Conservation (phyloP, 192 early-diverging fungal species). For the Mortierella hygrophila region DNA sequence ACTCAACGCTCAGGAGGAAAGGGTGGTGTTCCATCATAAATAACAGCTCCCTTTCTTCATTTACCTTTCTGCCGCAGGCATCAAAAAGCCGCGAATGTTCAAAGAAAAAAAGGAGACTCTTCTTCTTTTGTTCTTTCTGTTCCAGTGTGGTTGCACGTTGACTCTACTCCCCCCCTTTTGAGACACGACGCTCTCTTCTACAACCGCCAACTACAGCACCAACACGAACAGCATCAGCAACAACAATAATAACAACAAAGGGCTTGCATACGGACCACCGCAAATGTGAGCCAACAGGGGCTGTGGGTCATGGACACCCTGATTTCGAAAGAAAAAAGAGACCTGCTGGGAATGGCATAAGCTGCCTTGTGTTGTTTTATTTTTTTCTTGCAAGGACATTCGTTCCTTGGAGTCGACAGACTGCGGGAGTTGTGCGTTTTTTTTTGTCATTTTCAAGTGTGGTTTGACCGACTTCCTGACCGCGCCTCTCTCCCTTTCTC, state of each 20-base stretch:
- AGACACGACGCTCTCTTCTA: slow-evolving; percentile 1
- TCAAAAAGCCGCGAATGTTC: neutral
- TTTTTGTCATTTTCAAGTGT: neutral
- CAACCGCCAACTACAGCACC: neutral
- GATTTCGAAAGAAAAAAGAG: neutral
- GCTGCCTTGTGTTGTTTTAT: neutral
- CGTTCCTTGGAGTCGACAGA: neutral
- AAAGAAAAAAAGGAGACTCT: neutral
- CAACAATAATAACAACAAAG: neutral
- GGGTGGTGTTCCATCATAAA: neutral
- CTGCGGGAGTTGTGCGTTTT: neutral
- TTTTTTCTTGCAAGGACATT: neutral
- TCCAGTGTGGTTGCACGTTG: slow-evolving; percentile 7
- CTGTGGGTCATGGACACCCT: neutral
- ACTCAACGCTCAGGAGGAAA: neutral
- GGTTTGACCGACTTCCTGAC: neutral
- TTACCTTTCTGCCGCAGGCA: neutral
- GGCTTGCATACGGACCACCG: neutral
- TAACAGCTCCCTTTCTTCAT: neutral
- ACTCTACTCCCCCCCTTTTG: neutral
- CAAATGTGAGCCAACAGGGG: neutral
- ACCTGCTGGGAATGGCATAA: neutral
- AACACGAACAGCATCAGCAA: neutral
- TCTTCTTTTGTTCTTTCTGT: neutral
- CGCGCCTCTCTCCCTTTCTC: neutral